Percentiles rank a stretch among this genome's conserved stretches.
phyloP scores from a whole-genome alignment of 768 basidiomycete genomes.

The Guyanaporus albipodus region DNA sequence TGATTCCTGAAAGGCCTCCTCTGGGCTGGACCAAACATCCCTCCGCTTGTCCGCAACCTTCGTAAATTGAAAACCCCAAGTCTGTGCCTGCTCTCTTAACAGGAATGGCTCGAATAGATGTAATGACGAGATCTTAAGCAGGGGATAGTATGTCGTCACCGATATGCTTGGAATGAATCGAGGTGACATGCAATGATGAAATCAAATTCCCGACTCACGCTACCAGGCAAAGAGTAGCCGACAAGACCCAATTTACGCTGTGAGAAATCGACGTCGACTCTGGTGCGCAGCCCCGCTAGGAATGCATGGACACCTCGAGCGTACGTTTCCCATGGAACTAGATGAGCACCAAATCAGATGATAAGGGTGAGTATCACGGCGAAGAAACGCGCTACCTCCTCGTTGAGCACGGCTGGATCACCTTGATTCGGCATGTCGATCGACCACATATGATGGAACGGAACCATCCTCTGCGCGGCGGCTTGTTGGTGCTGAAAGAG shows the following conservation, averaged over 20 bases:
- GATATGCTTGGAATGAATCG: not conserved
- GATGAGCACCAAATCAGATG: not conserved
- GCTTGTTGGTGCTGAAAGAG: not conserved
- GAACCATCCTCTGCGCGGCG: not conserved
- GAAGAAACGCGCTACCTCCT: not conserved
- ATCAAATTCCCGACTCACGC: not conserved
- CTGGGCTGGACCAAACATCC: not conserved
- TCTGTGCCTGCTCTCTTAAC: not conserved
- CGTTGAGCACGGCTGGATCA: constrained; percentile 9
- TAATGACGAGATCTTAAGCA: constrained; percentile 4
- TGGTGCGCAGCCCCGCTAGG: not conserved
- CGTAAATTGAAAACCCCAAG: not conserved
- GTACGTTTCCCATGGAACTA: constrained; percentile 5
- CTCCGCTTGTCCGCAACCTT: not conserved
- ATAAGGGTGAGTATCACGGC: not conserved
- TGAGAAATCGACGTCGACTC: constrained; percentile 7
- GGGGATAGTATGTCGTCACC: not conserved
- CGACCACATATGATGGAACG: constrained; percentile 7
- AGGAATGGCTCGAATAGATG: constrained; percentile 5
- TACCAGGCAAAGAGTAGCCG: not conserved
- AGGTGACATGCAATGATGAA: not conserved
- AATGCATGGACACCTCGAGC: constrained; percentile 4
- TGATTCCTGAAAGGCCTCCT: not conserved
- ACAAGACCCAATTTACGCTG: not conserved
- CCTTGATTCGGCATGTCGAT: constrained; percentile 8